These are phyloP conservation scores for Lasiodiplodia sp. DNA, from an alignment of 2,329 filamentous ascomycete genomes.

Conservation along the genomic window DNA sequence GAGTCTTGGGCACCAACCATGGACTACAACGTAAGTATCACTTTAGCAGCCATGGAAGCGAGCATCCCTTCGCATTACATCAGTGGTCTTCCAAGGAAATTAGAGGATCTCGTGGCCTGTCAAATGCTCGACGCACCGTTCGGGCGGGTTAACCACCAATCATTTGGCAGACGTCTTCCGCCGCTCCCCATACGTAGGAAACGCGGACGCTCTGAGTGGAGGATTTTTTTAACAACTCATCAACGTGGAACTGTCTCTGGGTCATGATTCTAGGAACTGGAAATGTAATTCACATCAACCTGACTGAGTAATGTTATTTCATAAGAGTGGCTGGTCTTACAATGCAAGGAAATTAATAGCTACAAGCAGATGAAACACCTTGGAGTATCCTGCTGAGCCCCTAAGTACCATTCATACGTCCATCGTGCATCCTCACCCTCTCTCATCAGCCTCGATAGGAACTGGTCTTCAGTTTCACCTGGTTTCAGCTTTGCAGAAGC, in stretches of 20 bases:
- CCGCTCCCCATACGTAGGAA: constrained; percentile 19
- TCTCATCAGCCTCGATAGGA: not conserved
- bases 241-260: too few species aligned
- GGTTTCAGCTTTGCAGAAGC: not conserved
- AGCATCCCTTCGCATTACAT: constrained; percentile 31
- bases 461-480: not conserved
- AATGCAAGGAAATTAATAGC: not conserved
- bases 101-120: constrained; percentile 25
- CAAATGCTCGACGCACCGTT: constrained; percentile 33
- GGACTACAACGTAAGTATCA: constrained; percentile 26
- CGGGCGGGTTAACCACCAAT: constrained; percentile 29
- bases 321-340: too few species aligned
- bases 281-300: not conserved
- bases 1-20: constrained; percentile 20
- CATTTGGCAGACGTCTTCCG: constrained; percentile 29
- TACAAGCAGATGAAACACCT: not conserved
- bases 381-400: not conserved
- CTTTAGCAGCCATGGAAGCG: constrained; percentile 21
- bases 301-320: too few species aligned
- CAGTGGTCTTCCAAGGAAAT: constrained; percentile 32
- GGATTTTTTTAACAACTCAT: not conserved
- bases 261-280: not conserved
- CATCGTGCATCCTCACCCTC: not conserved
- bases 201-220: not conserved
- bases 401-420: not conserved